Conservation (phyloP, 305 asterid species). For the Fraxinus sp. region DNA sequence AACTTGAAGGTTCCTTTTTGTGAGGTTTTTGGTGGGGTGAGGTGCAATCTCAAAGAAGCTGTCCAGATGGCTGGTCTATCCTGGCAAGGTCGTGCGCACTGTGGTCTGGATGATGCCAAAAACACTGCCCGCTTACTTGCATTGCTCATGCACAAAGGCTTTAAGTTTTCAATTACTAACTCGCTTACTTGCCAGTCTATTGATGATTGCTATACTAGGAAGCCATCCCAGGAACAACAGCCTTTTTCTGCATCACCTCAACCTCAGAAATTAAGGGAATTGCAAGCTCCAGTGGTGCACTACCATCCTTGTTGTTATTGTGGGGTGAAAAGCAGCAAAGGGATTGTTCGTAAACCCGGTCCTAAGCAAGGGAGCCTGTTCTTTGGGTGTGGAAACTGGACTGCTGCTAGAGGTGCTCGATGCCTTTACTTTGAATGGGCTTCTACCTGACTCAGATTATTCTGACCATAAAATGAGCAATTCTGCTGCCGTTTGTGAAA, state of each 20-base stretch:
- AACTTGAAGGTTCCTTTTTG: not conserved
- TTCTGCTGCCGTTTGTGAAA: not conserved
- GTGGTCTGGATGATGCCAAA: constrained; percentile 87
- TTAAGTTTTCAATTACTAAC: constrained; percentile 67
- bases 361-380: constrained; percentile 76
- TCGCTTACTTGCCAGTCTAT: constrained; percentile 20
- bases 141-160: constrained; percentile 60
- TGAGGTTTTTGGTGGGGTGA: constrained; percentile 57
- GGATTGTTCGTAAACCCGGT: constrained; percentile 51
- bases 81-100: constrained; percentile 93
- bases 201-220: constrained; percentile 32
- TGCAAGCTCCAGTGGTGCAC: constrained; percentile 39
- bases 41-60: not conserved
- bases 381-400: constrained; percentile 82
- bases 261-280: constrained; percentile 43
- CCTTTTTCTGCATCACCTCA: constrained; percentile 37
- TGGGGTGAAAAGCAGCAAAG: constrained; percentile 46
- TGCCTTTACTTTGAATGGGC: constrained; percentile 83
- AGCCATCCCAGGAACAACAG: constrained; percentile 41
- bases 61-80: constrained; percentile 69
- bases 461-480: constrained; percentile 16
- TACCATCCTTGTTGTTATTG: constrained; percentile 57
- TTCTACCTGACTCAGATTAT: constrained; percentile 20
- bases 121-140: constrained; percentile 81
- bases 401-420: constrained; percentile 45